Conservation (phyloP, 768 basidiomycete genomes). For the Rhodocollybia butyracea region DNA sequence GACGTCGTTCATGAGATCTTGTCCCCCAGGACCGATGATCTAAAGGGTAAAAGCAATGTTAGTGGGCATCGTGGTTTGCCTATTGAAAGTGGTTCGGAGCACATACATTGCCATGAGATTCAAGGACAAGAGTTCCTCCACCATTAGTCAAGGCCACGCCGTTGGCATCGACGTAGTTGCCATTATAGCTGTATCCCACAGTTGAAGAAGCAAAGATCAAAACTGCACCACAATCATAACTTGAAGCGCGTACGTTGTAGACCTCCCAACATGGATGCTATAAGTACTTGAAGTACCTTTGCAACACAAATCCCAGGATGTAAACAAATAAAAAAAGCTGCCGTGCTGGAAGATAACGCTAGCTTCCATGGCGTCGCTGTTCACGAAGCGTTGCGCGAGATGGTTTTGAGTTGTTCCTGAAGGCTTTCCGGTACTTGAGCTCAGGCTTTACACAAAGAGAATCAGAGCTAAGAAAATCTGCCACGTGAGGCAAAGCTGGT, state of each 20-base stretch:
- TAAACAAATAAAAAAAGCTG: constrained; percentile 52
- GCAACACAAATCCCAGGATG: constrained; percentile 55
- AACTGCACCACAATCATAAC: background rate
- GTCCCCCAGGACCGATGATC: constrained; percentile 55
- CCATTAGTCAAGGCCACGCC: constrained; percentile 44
- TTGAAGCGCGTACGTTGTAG: constrained; percentile 30
- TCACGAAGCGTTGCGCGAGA: constrained; percentile 30
- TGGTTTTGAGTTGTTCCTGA: constrained; percentile 35
- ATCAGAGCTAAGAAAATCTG: background rate
- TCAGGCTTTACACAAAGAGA: constrained; percentile 20
- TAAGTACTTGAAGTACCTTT: constrained; percentile 49
- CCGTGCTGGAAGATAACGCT: constrained; percentile 41
- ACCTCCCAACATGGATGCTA: constrained; percentile 57
- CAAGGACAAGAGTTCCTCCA: constrained; percentile 51
- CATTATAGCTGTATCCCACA: constrained; percentile 29
- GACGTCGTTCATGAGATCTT: constrained; percentile 41
- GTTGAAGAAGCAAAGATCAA: background rate
- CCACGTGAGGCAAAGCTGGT: too few relatives aligned
- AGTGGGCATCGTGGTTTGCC: background rate
- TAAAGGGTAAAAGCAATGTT: constrained; percentile 11
- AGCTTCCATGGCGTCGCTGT: constrained; percentile 47
- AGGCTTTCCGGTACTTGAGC: constrained; percentile 40
- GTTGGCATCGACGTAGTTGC: constrained; percentile 43
- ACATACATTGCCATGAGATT: constrained; percentile 38
- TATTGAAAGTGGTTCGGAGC: too few relatives aligned